Evolutionary conservation across 75 land plant species (phyloP).

Genomic region (Sequoiadendron giganteum): DNA sequence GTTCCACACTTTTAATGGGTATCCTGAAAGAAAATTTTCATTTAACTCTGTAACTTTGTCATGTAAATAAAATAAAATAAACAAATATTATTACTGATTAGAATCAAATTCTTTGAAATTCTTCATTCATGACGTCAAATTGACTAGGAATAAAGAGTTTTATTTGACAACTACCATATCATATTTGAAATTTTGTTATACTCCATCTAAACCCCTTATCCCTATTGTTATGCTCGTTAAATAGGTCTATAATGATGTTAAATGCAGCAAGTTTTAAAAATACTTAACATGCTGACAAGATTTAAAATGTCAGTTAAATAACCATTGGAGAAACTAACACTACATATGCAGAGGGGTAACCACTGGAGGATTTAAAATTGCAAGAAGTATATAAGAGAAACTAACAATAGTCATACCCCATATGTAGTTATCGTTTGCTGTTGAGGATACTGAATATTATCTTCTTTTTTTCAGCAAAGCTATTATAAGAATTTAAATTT

Average conservation of each 20-base stretch:
- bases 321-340: neutral
- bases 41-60: neutral
- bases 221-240: neutral
- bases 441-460: too few relatives aligned
- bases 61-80: neutral
- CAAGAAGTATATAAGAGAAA: neutral
- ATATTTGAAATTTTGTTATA: neutral
- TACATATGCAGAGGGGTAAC: neutral
- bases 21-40: slow-evolving; percentile 14
- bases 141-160: neutral
- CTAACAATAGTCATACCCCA: too few relatives aligned
- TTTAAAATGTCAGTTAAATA: neutral
- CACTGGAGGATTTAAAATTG: neutral
- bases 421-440: too few relatives aligned
- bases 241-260: neutral
- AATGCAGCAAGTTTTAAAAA: neutral
- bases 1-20: slow-evolving; percentile 7
- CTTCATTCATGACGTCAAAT: neutral
- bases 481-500: too few relatives aligned
- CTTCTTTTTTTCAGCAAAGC: too few relatives aligned
- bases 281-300: neutral
- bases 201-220: neutral
- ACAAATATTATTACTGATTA: neutral
- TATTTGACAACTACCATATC: neutral
- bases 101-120: neutral